Evolutionary conservation across 352 stramenopile species (phyloP), one percentile per base, ranked within the genome.

Genomic region (Globisporangium cylindrosporum): DNA sequence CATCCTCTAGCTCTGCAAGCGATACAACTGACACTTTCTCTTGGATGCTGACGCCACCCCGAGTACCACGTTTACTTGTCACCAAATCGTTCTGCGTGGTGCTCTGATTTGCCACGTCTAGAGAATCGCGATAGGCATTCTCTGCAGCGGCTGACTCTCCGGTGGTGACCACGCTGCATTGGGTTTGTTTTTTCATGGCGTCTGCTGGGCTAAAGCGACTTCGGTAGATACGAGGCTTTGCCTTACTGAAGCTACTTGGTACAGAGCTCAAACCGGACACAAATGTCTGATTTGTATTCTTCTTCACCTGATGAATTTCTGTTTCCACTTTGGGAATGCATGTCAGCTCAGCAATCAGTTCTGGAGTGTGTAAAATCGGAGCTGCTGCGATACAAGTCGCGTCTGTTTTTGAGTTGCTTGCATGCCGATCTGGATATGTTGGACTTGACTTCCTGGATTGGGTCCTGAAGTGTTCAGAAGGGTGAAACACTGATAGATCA

Each of bases 211-310:
- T 77, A 8, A 77, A 73, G 29, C 46, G 59, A 49, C 46, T 81
- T 24, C 77, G 73, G 62, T 92, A 92, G 0, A 90, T 54, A 15
- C 73, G 76, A 32, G 84, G 82, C 29, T 83, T 89, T 12, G 76
- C 71, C 55, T 81, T 75, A 29, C 74, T 72, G 60, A 92, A 92
- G 68, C 75, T 79, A 51, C 84, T 90, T n/a, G 78, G 81, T 4
- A 91, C 69, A 15, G 82, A 86, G 60, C 80, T 82, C 64, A 77
- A 70, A 10, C 71, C 70, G 0, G 81, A 78, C 0, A 75, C 63
- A 61, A 75, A 82, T 9, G 14, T 66, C 34, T 38, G 22, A n/a
- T 36, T 15, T 1, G 55, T n/a, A 32, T 70, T 25, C 2, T 46
- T 60, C 18, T 59, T 66, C 25, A 20, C 12, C 9, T 27, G 38